A percentile compares a stretch with the other conserved stretches of the same genome.
These are phyloP conservation scores for Euphorbia tirucalli DNA, from an alignment of 345 rosid genomes.

Conservation along the genomic window DNA sequence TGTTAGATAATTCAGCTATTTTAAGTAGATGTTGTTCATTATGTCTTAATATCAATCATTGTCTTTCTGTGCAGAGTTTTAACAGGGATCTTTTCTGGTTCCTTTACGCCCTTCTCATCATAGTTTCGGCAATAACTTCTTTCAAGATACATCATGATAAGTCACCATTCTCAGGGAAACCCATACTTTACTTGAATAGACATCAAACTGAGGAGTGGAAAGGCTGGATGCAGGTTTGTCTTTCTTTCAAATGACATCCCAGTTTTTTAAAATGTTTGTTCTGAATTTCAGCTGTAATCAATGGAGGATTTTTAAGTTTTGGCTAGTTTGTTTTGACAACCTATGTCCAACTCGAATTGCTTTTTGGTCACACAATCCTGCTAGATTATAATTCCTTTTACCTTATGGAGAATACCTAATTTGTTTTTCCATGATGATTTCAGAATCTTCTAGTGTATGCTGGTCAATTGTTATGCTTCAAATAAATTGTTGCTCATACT, in stretches of 20 bases:
- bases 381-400: background rate
- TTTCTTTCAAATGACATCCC: slow-evolving; percentile 13
- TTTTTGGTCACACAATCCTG: background rate
- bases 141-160: slow-evolving; percentile 82
- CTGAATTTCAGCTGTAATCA: background rate
- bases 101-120: slow-evolving; percentile 92
- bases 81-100: slow-evolving; percentile 88
- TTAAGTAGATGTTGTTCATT: background rate
- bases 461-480: slow-evolving; percentile 13
- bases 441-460: background rate
- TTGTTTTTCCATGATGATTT: background rate
- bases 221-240: slow-evolving; percentile 99
- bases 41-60: slow-evolving; percentile 5
- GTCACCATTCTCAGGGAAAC: slow-evolving; percentile 83
- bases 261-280: background rate
- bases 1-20: background rate
- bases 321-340: slow-evolving; percentile 1
- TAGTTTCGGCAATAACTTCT: slow-evolving; percentile 89
- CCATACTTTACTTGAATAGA: slow-evolving; percentile 89
- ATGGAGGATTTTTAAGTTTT: background rate
- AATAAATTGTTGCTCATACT: slow-evolving; percentile 9
- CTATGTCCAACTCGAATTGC: slow-evolving; percentile 4
- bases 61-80: slow-evolving; percentile 62
- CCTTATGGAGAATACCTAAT: background rate
- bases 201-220: slow-evolving; percentile 99